phyloP scores from a whole-genome alignment of 805 yeast genomes.

The Pichia cephalocereana region DNA sequence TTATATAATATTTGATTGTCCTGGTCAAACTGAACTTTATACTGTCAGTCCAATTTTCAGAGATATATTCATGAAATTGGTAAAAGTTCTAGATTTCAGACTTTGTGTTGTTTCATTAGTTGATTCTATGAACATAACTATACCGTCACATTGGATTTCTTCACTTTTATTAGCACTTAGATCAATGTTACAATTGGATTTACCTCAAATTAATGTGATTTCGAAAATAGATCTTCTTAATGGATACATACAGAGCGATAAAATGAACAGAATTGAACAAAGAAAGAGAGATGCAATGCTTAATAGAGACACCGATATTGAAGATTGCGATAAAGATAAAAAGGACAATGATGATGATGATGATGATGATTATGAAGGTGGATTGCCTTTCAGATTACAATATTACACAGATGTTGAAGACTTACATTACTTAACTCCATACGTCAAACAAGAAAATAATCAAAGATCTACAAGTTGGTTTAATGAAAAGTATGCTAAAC shows the following conservation, averaged over 20 bases:
- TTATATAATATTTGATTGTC: conserved; percentile 78
- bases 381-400: conserved; percentile 71
- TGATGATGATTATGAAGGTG: conserved; percentile 38
- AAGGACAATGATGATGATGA: conserved; percentile 2
- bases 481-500: conserved; percentile 35
- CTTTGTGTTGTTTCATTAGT: conserved; percentile 78
- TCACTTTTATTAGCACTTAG: conserved; percentile 71
- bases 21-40: conserved; percentile 93
- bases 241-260: conserved; percentile 33
- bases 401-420: conserved; percentile 93
- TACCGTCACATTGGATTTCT: conserved; percentile 85
- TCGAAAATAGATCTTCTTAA: conserved; percentile 81
- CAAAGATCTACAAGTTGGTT: conserved; percentile 49
- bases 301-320: not conserved
- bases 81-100: conserved; percentile 57
- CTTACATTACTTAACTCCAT: conserved; percentile 55
- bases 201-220: conserved; percentile 89
- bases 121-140: conserved; percentile 72
- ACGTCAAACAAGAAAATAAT: conserved; percentile 63
- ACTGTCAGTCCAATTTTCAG: conserved; percentile 78
- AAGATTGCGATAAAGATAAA: conserved; percentile 20
- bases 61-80: conserved; percentile 56
- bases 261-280: conserved; percentile 13
- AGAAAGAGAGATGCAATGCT: conserved; percentile 6
- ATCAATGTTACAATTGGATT: conserved; percentile 84